Evolutionary conservation across 73 alveolate species (phyloP).

Genomic region (Paramecium sexaurelia): DNA sequence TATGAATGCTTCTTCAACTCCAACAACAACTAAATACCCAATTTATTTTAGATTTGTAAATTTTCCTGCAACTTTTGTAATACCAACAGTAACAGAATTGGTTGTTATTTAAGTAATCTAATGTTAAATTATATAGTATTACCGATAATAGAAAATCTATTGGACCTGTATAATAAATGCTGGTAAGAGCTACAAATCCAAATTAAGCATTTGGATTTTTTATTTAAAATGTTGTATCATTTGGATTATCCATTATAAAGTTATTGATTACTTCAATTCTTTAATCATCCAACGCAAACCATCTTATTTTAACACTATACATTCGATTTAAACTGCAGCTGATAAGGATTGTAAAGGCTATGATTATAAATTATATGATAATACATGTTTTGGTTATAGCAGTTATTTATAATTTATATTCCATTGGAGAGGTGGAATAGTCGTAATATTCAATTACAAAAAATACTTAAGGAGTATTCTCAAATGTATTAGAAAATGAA

Average conservation of each 20-base stretch:
- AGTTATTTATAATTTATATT: background rate
- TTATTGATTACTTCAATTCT: background rate
- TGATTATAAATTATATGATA: no score
- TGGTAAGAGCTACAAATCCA: background rate
- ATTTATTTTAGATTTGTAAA: background rate
- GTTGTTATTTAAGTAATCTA: background rate
- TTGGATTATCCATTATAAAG: background rate
- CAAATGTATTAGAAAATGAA: background rate
- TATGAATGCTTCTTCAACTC: background rate
- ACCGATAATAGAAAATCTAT: background rate
- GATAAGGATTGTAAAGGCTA: background rate
- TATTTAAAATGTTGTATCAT: background rate
- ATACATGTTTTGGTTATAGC: background rate
- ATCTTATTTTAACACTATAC: background rate
- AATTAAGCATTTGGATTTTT: background rate
- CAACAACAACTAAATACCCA: background rate
- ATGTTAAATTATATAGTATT: background rate
- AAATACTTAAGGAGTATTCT: background rate
- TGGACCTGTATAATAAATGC: background rate
- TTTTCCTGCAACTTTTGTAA: background rate
- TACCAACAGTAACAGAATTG: background rate
- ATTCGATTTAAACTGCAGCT: background rate
- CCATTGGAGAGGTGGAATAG: background rate
- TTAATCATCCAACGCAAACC: background rate
- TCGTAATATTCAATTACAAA: background rate